Evolutionary conservation across 495 filamentous ascomycete genomes (phyloP).

Genomic region (Penicillium lagena): DNA sequence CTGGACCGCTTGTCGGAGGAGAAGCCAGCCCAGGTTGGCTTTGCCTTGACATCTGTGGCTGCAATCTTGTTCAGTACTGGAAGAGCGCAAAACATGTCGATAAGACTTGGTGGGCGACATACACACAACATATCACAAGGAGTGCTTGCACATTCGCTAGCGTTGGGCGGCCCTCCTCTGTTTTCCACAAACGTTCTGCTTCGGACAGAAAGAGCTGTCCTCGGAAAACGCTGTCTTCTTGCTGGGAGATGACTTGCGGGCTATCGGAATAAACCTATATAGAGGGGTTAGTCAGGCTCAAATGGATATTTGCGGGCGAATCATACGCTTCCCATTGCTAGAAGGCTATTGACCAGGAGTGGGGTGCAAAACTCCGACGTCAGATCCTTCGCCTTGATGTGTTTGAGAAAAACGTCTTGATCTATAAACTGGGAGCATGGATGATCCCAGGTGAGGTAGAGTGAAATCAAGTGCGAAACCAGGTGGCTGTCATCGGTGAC

Average conservation of each 20-base stretch:
- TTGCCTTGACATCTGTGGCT: conserved; percentile 31
- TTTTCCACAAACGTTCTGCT: conserved; percentile 28
- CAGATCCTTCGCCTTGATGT: conserved; percentile 18
- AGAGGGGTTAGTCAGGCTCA: neutral
- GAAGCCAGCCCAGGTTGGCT: conserved; percentile 23
- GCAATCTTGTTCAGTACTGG: conserved; percentile 7
- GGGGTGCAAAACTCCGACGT: conserved; percentile 29
- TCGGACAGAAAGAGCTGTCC: conserved; percentile 27
- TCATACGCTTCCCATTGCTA: conserved; percentile 35
- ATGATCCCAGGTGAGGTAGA: conserved; percentile 43
- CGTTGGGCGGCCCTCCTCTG: conserved; percentile 24
- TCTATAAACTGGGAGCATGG: conserved; percentile 32
- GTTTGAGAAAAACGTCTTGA: conserved; percentile 24
- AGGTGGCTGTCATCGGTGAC: conserved; percentile 39
- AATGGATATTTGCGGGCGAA: neutral
- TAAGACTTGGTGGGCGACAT: conserved; percentile 10
- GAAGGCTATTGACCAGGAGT: conserved; percentile 33
- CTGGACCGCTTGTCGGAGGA: conserved; percentile 28
- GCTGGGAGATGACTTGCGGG: conserved; percentile 34
- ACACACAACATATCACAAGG: conserved; percentile 30
- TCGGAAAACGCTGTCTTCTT: conserved; percentile 19
- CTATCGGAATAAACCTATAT: conserved; percentile 40
- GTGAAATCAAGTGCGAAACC: conserved; percentile 40
- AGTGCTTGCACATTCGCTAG: conserved; percentile 33
- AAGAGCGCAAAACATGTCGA: neutral